These are phyloP conservation scores for Phytophthora citrophthora DNA, from an alignment of 352 stramenopile genomes.

Conservation along the genomic window DNA sequence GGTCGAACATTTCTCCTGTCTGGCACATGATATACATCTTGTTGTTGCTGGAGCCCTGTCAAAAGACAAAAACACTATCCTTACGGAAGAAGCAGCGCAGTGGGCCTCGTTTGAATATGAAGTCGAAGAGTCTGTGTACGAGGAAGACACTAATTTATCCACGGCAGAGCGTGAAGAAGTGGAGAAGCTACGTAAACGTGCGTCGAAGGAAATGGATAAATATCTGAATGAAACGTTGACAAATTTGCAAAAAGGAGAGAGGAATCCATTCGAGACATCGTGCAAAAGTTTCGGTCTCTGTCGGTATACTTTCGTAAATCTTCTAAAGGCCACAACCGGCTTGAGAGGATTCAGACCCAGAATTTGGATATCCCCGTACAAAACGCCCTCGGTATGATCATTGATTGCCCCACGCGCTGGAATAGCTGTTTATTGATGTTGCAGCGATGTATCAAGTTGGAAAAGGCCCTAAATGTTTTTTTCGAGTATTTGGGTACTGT, in stretches of 20 bases:
- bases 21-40: slow-evolving; percentile 1
- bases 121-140: background rate
- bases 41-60: background rate
- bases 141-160: background rate
- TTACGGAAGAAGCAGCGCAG: background rate
- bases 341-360: background rate
- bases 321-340: slow-evolving; percentile 2
- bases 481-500: background rate
- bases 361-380: background rate
- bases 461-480: too few species aligned
- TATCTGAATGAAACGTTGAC: background rate
- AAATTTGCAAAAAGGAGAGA: slow-evolving; percentile 4
- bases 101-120: background rate
- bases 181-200: too few species aligned
- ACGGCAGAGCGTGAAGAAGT: too few species aligned
- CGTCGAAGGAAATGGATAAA: background rate
- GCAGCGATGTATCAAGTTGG: background rate
- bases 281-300: slow-evolving; percentile 10
- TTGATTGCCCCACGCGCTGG: background rate
- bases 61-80: background rate
- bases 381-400: background rate
- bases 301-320: slow-evolving; percentile 13
- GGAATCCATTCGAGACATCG: background rate
- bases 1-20: background rate
- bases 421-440: background rate